Percentiles rank a stretch among this genome's conserved stretches.
phyloP scores from a whole-genome alignment of 2,329 filamentous ascomycete genomes.

The Xylaria arbuscula region DNA sequence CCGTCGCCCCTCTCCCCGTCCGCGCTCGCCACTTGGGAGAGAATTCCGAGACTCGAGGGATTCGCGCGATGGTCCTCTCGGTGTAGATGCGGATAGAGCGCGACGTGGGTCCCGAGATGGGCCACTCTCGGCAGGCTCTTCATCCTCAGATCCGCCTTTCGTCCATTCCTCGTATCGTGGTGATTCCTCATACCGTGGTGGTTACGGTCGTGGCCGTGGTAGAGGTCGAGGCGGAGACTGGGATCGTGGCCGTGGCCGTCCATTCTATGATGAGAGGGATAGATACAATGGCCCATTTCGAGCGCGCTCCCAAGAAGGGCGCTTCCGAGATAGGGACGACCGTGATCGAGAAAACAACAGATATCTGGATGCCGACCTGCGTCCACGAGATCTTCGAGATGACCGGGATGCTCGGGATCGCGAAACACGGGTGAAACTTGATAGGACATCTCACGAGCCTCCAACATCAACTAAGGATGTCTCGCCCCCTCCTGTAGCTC shows the following conservation, averaged over 20 bases:
- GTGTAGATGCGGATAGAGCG: conserved; percentile 74
- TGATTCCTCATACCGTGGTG: conserved; percentile 64
- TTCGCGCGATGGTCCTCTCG: conserved; percentile 64
- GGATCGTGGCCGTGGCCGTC: conserved; percentile 61
- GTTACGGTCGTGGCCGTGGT: conserved; percentile 65
- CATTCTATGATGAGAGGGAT: conserved; percentile 72
- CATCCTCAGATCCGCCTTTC: conserved; percentile 74
- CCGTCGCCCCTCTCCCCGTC: conserved; percentile 69
- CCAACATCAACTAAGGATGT: conserved; percentile 61
- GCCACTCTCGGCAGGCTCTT: conserved; percentile 76
- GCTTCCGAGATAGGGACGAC: conserved; percentile 63
- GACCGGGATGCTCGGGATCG: conserved; percentile 60
- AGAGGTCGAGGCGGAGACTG: conserved; percentile 63
- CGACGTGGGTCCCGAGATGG: conserved; percentile 78
- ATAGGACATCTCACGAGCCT: conserved; percentile 64
- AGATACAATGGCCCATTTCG: conserved; percentile 58
- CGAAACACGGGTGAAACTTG: conserved; percentile 59
- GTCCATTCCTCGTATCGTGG: conserved; percentile 63
- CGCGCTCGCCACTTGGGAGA: conserved; percentile 71
- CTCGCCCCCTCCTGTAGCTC: conserved; percentile 67
- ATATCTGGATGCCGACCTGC: conserved; percentile 52
- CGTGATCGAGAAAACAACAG: conserved; percentile 53
- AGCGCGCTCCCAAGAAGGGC: conserved; percentile 73
- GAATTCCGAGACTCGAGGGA: conserved; percentile 71
- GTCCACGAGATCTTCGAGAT: conserved; percentile 60